phyloP scores from a whole-genome alignment of 352 stramenopile species.

The Globisporangium lucens region DNA sequence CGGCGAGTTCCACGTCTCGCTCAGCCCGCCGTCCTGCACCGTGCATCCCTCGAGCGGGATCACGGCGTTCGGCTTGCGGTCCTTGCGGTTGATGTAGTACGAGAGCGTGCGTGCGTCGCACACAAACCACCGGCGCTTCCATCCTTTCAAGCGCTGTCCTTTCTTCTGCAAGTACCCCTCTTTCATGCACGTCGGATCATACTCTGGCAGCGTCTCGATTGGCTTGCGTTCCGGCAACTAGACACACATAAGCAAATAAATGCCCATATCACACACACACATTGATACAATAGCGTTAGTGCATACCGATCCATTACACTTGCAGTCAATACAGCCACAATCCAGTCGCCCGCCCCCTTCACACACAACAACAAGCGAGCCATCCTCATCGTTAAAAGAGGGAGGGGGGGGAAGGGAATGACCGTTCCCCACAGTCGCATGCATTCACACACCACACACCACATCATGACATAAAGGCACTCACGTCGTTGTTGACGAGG shows the following conservation, averaged over 20 bases:
- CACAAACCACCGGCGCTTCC: slow-evolving; percentile 85
- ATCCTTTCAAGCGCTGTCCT: slow-evolving; percentile 74
- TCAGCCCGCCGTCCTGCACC: slow-evolving; percentile 76
- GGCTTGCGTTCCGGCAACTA: slow-evolving; percentile 62
- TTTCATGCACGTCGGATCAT: slow-evolving; percentile 69
- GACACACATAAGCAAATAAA: not conserved
- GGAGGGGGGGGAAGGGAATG: not conserved
- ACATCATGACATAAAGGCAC: slow-evolving; percentile 6
- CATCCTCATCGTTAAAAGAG: not conserved
- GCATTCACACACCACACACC: not conserved
- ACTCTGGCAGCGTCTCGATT: slow-evolving; percentile 42
- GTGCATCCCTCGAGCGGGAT: slow-evolving; percentile 78
- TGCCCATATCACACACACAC: not conserved
- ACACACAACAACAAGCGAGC: no score
- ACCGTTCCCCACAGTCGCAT: slow-evolving; percentile 4
- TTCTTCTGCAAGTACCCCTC: slow-evolving; percentile 87
- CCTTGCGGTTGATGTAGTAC: slow-evolving; percentile 82
- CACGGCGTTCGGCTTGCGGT: slow-evolving; percentile 78
- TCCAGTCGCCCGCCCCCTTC: no score
- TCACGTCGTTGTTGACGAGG: slow-evolving; percentile 69
- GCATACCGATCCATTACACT: no score
- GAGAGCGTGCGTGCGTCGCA: slow-evolving; percentile 76
- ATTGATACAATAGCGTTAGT: not conserved
- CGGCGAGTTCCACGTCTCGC: slow-evolving; percentile 84
- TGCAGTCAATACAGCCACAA: no score